phyloP scores from a whole-genome alignment of 1,139 yeast genomes.

The Debaryomyces psychrophilus region DNA sequence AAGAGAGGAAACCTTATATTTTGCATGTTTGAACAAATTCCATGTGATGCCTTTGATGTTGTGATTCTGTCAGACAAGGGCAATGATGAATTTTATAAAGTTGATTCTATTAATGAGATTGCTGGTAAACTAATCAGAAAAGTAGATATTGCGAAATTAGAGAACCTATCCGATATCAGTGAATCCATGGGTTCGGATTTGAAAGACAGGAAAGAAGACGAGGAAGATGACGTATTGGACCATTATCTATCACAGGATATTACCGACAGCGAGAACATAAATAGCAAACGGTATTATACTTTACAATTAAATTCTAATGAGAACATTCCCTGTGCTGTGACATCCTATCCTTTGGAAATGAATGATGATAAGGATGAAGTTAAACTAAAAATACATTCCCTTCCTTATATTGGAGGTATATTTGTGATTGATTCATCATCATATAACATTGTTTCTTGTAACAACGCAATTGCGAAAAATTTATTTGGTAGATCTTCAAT shows the following conservation, averaged over 20 bases:
- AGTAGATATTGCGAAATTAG: conserved; percentile 23
- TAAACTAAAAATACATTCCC: conserved; percentile 65
- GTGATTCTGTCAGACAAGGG: conserved; percentile 42
- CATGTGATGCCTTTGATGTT: conserved; percentile 76
- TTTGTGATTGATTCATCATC: conserved; percentile 62
- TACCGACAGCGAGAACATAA: conserved; percentile 52
- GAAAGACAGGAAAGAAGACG: conserved; percentile 13
- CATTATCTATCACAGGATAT: conserved; percentile 26
- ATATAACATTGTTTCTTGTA: conserved; percentile 62
- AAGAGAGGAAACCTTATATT: conserved; percentile 69
- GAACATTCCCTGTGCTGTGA: conserved; percentile 69
- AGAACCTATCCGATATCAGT: conserved; percentile 33
- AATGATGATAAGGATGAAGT: conserved; percentile 44
- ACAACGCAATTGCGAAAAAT: conserved; percentile 75
- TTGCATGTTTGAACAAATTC: conserved; percentile 86
- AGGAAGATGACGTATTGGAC: conserved; percentile 13
- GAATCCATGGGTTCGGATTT: conserved; percentile 34
- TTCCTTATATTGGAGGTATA: conserved; percentile 88
- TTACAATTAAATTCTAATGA: conserved; percentile 47
- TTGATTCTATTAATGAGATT: conserved; percentile 42
- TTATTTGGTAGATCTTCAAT: conserved; percentile 66
- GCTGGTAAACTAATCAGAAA: conserved; percentile 44
- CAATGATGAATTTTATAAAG: conserved; percentile 24
- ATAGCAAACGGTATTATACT: conserved; percentile 64
- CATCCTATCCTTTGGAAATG: conserved; percentile 57